Base-by-base conservation (phyloP, 2,329 filamentous ascomycete species). In the Penicillium sp. region DNA sequence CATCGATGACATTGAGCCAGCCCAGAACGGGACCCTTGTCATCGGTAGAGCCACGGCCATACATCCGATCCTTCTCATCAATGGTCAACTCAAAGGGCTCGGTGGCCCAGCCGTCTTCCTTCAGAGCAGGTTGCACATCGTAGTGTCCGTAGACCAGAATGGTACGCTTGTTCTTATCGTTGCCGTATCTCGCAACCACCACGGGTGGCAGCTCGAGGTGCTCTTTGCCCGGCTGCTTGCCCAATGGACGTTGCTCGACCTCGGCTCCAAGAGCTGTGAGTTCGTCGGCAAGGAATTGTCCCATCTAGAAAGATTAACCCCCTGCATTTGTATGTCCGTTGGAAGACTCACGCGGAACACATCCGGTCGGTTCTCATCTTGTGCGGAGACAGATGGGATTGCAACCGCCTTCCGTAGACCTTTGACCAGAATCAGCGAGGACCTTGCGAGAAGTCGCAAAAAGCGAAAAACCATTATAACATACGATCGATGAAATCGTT, bases 71-170 rank as follows among this genome's bases (percentile, higher is more conserved):
- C 78, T 97, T 90, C 63, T 92, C 87, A 72, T 95, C 92, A 57
- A 97, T 84, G 29, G 84, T 89, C 63, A 99, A 83, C 60, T 90
- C 87, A 76, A 97, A 99, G 6, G 94, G 94, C 75, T 97, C 90
- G 3, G 93, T 97, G 53, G 88, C 87, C 94, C 94, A 99, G 64
- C 94, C 94, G 69, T 99, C 94, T 66, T 89, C 90, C 81, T 90
- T 90, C 72, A 92, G 84, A 34, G 94, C 94, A 27, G 94, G 94
- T 79, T 99, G 94, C 36, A 99, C 94, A 74, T 99, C 94, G 80
- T 99, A 99, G 81, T 99, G 94, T 47, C 94, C 94, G 72, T 99
- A 99, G 46, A 99, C 91, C 60, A 99, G 83, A 65, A 99, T 94
- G 36, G 92, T 97, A 59, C 90, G 86, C 85, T 97, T 99, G 76